Percentiles rank a stretch among this genome's conserved stretches.
These are phyloP conservation scores for Coelastrella sp. DNA, from an alignment of 139 green algal genomes.

Conservation along the genomic window DNA sequence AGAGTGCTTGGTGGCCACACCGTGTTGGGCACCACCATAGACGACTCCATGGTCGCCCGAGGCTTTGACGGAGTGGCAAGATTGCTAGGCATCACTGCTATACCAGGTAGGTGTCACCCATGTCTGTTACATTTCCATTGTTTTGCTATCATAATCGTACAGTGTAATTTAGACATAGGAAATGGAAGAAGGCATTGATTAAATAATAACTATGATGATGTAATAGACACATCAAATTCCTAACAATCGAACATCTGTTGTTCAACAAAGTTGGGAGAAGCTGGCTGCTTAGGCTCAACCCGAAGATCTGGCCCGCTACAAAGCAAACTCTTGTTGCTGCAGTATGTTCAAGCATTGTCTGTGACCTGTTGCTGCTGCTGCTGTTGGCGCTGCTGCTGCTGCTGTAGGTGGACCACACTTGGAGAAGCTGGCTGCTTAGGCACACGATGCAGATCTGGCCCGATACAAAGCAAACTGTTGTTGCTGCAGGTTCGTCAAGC, in stretches of 20 bases:
- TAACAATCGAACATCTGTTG: not conserved
- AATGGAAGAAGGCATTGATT: too few species aligned
- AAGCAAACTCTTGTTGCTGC: conserved; percentile 74
- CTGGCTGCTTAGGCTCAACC: conserved; percentile 58
- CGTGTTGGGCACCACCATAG: conserved; percentile 56
- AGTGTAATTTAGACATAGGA: too few species aligned
- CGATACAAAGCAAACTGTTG: conserved; percentile 72
- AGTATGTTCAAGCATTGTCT: not conserved
- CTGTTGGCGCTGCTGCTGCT: conserved; percentile 19
- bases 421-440: conserved; percentile 71
- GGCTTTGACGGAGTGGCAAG: conserved; percentile 96
- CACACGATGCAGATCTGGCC: not conserved
- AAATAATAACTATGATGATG: too few species aligned
- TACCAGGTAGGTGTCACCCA: conserved; percentile 70
- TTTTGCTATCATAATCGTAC: too few species aligned
- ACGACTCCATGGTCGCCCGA: conserved; percentile 72
- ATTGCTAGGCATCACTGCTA: conserved; percentile 85
- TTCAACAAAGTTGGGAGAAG: conserved; percentile 72
- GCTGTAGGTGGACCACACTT: conserved; percentile 77
- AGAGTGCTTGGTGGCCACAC: too few species aligned
- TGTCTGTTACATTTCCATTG: too few species aligned
- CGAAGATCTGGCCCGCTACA: conserved; percentile 23
- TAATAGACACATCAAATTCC: not conserved
- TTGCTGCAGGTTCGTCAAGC: conserved; percentile 53
- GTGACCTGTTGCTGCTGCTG: conserved; percentile 12